Evolutionary conservation across 2,329 filamentous ascomycete genomes (phyloP).

Genomic region (Dactylellina sp.): DNA sequence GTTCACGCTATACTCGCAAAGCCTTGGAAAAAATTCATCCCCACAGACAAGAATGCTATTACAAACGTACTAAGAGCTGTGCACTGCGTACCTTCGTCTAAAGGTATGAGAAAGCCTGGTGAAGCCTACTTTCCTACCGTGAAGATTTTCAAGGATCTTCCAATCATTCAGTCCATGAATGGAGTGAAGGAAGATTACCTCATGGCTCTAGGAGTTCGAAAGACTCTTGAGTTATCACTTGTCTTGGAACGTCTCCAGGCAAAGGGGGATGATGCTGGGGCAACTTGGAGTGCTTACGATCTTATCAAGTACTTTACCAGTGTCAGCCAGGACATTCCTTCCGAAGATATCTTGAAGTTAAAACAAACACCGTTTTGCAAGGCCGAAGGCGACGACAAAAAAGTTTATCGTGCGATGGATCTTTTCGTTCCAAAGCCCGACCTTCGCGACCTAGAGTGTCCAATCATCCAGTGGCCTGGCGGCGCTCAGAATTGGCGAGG

Average conservation of each 20-base stretch:
- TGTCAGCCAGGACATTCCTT: conserved; percentile 87
- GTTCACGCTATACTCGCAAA: conserved; percentile 85
- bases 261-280: conserved; percentile 64
- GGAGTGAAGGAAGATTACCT: conserved; percentile 92
- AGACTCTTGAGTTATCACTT: conserved; percentile 92
- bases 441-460: conserved; percentile 77
- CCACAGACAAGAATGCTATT: conserved; percentile 74
- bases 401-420: conserved; percentile 78
- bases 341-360: conserved; percentile 81
- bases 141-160: conserved; percentile 92
- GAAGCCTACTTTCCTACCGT: conserved; percentile 96
- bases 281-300: conserved; percentile 90
- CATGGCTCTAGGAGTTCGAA: conserved; percentile 83
- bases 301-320: conserved; percentile 93
- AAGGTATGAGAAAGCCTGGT: conserved; percentile 84
- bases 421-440: conserved; percentile 82
- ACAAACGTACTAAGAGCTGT: conserved; percentile 74
- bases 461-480: conserved; percentile 84
- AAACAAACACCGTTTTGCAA: conserved; percentile 83
- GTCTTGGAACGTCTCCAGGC: conserved; percentile 87
- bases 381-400: conserved; percentile 69
- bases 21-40: conserved; percentile 84
- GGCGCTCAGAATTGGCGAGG: conserved; percentile 71
- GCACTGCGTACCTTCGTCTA: conserved; percentile 87
- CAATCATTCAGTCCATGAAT: conserved; percentile 79